Evolutionary conservation across 495 filamentous ascomycete species (phyloP).

Genomic region (Lasiosphaeris hirsuta): DNA sequence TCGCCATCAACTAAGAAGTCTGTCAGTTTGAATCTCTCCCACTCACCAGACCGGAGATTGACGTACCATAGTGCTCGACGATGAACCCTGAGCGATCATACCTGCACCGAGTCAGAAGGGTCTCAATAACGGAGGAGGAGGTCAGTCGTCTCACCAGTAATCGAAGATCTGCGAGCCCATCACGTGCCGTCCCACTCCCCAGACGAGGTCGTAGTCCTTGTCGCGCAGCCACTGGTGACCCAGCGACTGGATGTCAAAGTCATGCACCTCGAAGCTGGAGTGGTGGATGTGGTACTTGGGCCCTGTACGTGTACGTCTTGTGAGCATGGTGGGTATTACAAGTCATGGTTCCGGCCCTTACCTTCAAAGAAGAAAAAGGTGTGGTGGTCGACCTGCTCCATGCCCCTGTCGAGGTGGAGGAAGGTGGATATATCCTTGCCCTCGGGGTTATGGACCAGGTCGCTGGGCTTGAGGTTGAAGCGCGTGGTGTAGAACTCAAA

Average conservation of each 20-base stretch:
- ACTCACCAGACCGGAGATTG: neutral
- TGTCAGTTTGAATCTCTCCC: neutral
- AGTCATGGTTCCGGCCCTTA: neutral
- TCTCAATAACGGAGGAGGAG: neutral
- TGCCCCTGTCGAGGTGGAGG: constrained; percentile 58
- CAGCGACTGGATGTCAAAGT: constrained; percentile 66
- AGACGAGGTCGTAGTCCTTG: constrained; percentile 59
- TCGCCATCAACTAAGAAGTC: constrained; percentile 51
- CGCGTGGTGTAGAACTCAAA: constrained; percentile 57
- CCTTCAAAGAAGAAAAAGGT: constrained; percentile 55
- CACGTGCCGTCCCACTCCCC: constrained; percentile 66
- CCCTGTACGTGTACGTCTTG: constrained; percentile 24
- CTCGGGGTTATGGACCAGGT: constrained; percentile 41
- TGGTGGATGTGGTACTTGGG: constrained; percentile 60
- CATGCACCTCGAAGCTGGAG: constrained; percentile 65
- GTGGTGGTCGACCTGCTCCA: constrained; percentile 62
- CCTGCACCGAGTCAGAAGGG: constrained; percentile 20
- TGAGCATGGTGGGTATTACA: neutral
- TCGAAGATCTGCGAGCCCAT: constrained; percentile 61
- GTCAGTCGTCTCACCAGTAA: constrained; percentile 50
- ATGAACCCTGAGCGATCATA: constrained; percentile 53
- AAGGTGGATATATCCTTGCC: constrained; percentile 53
- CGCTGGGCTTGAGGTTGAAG: constrained; percentile 61
- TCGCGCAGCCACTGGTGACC: constrained; percentile 63
- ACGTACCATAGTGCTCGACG: constrained; percentile 50